Percentiles rank a stretch among this genome's conserved stretches.
Evolutionary conservation across 73 alveolate species (phyloP).

Genomic region (Symbiodinium natans): DNA sequence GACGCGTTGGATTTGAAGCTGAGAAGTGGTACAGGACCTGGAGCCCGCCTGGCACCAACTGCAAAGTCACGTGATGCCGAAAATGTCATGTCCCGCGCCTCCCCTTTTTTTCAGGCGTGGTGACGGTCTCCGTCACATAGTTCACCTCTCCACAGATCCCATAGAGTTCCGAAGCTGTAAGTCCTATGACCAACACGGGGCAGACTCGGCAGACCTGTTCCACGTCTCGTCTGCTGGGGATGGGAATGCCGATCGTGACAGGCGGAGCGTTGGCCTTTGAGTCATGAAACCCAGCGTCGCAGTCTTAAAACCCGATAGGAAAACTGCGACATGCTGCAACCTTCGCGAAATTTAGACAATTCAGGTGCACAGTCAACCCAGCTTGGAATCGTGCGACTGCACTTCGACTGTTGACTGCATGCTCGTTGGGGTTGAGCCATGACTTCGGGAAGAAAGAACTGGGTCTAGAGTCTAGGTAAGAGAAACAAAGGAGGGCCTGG

Average conservation of each 20-base stretch:
- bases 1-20: constrained; percentile 82
- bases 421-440: too few species aligned
- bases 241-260: constrained; percentile 71
- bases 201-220: not conserved
- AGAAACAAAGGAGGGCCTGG: too few species aligned
- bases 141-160: constrained; percentile 15
- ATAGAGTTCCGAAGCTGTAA: not conserved
- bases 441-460: too few species aligned
- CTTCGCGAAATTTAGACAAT: not conserved
- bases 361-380: too few species aligned
- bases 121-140: constrained; percentile 78
- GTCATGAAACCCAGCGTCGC: too few species aligned
- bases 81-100: not conserved
- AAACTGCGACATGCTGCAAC: too few species aligned
- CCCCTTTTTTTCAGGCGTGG: constrained; percentile 41
- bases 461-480: too few species aligned
- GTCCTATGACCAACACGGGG: not conserved
- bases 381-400: too few species aligned
- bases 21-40: constrained; percentile 78
- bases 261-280: not conserved
- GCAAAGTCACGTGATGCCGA: not conserved
- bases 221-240: constrained; percentile 44
- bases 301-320: too few species aligned
- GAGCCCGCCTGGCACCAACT: constrained; percentile 18
- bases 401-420: not conserved